phyloP scores from a whole-genome alignment of 306 rosid genomes.

The Alnus rubra region DNA sequence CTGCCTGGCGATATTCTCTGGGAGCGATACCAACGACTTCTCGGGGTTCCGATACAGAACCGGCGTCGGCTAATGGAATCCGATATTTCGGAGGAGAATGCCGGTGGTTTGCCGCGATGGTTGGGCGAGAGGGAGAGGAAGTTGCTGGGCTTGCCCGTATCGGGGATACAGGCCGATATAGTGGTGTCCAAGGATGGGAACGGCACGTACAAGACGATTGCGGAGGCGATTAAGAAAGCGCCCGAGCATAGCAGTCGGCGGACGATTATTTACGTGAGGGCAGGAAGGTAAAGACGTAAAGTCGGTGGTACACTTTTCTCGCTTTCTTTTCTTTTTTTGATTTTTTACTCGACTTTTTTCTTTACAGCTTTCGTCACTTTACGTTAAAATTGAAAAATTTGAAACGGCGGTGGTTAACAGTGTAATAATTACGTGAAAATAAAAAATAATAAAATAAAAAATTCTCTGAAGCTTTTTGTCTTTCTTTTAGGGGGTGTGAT shows the following conservation, averaged over 20 bases:
- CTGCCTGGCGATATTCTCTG: conserved; percentile 71
- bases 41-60: conserved; percentile 76
- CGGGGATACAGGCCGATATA: conserved; percentile 65
- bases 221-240: conserved; percentile 75
- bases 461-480: neutral
- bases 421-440: neutral
- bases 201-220: conserved; percentile 62
- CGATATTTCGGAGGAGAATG: conserved; percentile 28
- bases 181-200: conserved; percentile 68
- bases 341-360: neutral
- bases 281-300: conserved; percentile 92
- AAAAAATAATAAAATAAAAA: no score
- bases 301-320: neutral
- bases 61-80: conserved; percentile 50
- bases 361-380: neutral
- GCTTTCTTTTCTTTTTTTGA: neutral
- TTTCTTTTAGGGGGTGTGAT: neutral
- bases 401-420: conserved; percentile 4
- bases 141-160: conserved; percentile 51
- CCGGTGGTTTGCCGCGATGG: conserved; percentile 69
- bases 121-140: conserved; percentile 57
- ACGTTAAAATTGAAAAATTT: conserved; percentile 22
- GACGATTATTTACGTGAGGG: conserved; percentile 70
- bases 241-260: conserved; percentile 62
- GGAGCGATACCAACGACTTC: conserved; percentile 46